Conservation (phyloP, 192 early-diverging fungal species). For the Podila minutissima region DNA sequence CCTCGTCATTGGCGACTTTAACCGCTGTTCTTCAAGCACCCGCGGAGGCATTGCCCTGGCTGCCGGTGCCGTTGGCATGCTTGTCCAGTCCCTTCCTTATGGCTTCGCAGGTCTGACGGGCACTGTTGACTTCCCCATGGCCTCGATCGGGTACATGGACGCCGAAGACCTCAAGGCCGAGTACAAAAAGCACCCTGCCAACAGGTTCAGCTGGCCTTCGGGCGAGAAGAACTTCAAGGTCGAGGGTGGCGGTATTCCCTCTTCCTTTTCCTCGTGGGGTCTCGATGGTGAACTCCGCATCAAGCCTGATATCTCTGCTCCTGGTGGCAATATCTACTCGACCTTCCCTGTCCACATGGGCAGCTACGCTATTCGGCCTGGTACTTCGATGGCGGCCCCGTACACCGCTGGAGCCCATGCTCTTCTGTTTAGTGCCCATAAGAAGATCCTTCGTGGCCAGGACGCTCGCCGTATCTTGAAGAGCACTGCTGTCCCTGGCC, state of each 20-base stretch:
- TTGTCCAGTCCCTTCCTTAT: conserved; percentile 34
- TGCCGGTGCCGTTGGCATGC: conserved; percentile 28
- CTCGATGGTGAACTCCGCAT: conserved; percentile 55
- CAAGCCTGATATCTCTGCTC: conserved; percentile 69
- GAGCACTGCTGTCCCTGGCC: conserved; percentile 28
- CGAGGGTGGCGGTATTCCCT: conserved; percentile 46
- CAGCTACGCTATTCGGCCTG: conserved; percentile 60
- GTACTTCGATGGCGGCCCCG: conserved; percentile 87
- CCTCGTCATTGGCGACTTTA: conserved; percentile 57
- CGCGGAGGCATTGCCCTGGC: conserved; percentile 42
- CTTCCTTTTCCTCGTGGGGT: not conserved
- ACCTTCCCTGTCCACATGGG: conserved; percentile 60
- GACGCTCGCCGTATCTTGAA: conserved; percentile 33
- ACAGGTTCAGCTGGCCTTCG: not conserved
- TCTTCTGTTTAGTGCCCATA: conserved; percentile 63
- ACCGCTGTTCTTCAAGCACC: conserved; percentile 40
- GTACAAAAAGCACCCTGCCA: too few relatives aligned
- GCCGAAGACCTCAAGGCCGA: conserved; percentile 50
- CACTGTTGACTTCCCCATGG: conserved; percentile 38
- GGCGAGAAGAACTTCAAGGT: conserved; percentile 4
- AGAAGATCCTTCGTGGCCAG: conserved; percentile 46
- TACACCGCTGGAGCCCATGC: conserved; percentile 76
- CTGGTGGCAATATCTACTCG: conserved; percentile 77
- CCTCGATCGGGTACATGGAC: conserved; percentile 24
- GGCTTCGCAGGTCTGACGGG: conserved; percentile 24